Evolutionary conservation across 2,329 filamentous ascomycete species (phyloP).

Genomic region (Microdochium trichocladiopsis): DNA sequence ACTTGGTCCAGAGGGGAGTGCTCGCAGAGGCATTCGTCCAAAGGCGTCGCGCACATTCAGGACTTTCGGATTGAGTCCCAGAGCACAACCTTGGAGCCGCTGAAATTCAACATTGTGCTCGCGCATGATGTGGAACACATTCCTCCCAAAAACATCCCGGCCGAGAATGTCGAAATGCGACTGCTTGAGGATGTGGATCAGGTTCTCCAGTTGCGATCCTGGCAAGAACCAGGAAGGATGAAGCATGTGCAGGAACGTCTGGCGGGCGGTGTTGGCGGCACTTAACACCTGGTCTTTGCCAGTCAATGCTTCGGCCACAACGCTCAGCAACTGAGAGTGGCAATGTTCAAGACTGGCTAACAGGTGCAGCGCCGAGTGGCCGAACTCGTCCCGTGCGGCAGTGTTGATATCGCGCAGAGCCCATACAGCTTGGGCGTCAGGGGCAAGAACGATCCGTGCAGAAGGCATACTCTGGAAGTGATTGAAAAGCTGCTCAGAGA

Average conservation of each 20-base stretch:
- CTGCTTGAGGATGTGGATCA: conserved; percentile 12
- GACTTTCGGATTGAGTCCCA: conserved; percentile 17
- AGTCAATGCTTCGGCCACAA: neutral
- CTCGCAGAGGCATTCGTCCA: conserved; percentile 21
- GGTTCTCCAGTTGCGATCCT: conserved; percentile 9
- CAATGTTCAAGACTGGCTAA: conserved; percentile 9
- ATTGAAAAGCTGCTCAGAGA: neutral
- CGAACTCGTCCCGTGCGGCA: conserved; percentile 37
- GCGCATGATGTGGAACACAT: conserved; percentile 23
- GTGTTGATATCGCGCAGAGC: conserved; percentile 19
- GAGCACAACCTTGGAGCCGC: conserved; percentile 10
- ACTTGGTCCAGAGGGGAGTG: conserved; percentile 9
- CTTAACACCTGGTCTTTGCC: conserved; percentile 6
- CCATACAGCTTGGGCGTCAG: conserved; percentile 23
- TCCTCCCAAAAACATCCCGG: conserved; percentile 21
- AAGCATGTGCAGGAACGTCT: conserved; percentile 24
- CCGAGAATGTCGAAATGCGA: conserved; percentile 14
- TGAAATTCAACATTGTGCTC: conserved; percentile 7
- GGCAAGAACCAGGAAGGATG: conserved; percentile 19
- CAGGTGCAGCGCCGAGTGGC: conserved; percentile 45
- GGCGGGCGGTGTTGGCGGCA: conserved; percentile 17
- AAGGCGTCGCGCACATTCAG: conserved; percentile 43
- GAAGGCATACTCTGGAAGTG: neutral
- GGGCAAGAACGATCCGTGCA: neutral
- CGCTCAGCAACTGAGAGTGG: neutral